These are phyloP conservation scores for Starmerella ratchasimensis DNA, from an alignment of 805 yeast species.

Conservation along the genomic window DNA sequence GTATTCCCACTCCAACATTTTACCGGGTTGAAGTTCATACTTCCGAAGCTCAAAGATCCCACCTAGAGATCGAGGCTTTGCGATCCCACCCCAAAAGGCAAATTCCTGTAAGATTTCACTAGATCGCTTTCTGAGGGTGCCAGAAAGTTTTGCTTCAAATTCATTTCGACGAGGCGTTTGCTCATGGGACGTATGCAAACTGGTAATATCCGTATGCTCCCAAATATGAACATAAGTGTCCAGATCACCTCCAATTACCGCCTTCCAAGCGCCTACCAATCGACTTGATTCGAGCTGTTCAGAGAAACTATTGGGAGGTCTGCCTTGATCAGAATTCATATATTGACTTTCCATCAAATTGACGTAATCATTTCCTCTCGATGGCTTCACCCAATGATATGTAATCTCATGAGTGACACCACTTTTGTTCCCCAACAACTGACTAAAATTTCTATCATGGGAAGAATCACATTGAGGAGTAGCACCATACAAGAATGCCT, in stretches of 20 bases:
- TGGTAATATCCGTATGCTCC: slow-evolving; percentile 33
- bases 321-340: not conserved
- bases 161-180: slow-evolving; percentile 7
- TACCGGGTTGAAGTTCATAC: slow-evolving; percentile 30
- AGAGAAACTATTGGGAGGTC: too few species aligned
- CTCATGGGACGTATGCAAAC: slow-evolving; percentile 27
- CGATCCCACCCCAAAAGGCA: slow-evolving; percentile 35
- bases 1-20: slow-evolving; percentile 33
- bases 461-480: slow-evolving; percentile 26
- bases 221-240: slow-evolving; percentile 31
- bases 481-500: slow-evolving; percentile 30
- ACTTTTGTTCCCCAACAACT: slow-evolving; percentile 27
- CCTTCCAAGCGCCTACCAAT: slow-evolving; percentile 33
- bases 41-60: slow-evolving; percentile 32
- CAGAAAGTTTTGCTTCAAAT: slow-evolving; percentile 23
- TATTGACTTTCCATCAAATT: slow-evolving; percentile 20
- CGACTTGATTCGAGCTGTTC: slow-evolving; percentile 27
- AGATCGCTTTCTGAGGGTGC: slow-evolving; percentile 25
- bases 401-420: slow-evolving; percentile 33
- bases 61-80: slow-evolving; percentile 30
- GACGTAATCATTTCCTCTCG: slow-evolving; percentile 26
- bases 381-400: slow-evolving; percentile 29
- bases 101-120: slow-evolving; percentile 31
- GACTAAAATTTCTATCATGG: slow-evolving; percentile 26
- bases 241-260: slow-evolving; percentile 29